phyloP scores from a whole-genome alignment of 1,139 yeast species.

The Geotrichum phurueaensis region DNA sequence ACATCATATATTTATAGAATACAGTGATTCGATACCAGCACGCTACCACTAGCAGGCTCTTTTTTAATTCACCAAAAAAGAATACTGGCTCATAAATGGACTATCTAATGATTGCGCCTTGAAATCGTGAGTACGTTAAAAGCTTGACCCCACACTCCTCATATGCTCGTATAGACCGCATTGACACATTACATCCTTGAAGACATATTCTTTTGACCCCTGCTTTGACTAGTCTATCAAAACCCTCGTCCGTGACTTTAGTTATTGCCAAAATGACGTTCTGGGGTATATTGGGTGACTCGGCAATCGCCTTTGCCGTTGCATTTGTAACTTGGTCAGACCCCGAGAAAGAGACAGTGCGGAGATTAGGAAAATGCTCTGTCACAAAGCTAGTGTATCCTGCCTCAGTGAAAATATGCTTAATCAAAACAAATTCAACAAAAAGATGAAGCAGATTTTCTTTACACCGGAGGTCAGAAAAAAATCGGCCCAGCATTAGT shows the following conservation, averaged over 20 bases:
- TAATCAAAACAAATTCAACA: slow-evolving; percentile 5
- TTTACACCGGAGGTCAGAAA: slow-evolving; percentile 8
- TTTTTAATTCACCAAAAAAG: not conserved
- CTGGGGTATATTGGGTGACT: slow-evolving; percentile 1
- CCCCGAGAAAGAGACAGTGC: slow-evolving; percentile 12
- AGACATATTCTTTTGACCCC: slow-evolving; percentile 14
- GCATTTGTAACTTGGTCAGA: slow-evolving; percentile 5
- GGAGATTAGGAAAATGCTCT: slow-evolving; percentile 2
- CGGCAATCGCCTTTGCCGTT: slow-evolving; percentile 13
- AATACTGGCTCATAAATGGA: not conserved
- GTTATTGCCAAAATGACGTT: slow-evolving; percentile 13
- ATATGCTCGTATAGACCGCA: not conserved
- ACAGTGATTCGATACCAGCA: not conserved
- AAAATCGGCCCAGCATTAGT: not conserved
- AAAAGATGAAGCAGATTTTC: slow-evolving; percentile 5
- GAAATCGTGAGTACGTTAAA: slow-evolving; percentile 3
- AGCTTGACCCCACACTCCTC: not conserved
- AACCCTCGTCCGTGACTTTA: slow-evolving; percentile 8
- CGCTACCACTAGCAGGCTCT: not conserved
- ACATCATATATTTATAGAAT: too few species aligned
- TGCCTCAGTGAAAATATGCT: not conserved
- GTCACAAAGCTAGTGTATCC: slow-evolving; percentile 8
- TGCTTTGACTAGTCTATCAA: slow-evolving; percentile 7
- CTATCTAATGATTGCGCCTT: not conserved
- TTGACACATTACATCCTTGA: slow-evolving; percentile 7